Conservation (phyloP, 2,329 filamentous ascomycete genomes). For the Phyllosticta citribraziliensis region DNA sequence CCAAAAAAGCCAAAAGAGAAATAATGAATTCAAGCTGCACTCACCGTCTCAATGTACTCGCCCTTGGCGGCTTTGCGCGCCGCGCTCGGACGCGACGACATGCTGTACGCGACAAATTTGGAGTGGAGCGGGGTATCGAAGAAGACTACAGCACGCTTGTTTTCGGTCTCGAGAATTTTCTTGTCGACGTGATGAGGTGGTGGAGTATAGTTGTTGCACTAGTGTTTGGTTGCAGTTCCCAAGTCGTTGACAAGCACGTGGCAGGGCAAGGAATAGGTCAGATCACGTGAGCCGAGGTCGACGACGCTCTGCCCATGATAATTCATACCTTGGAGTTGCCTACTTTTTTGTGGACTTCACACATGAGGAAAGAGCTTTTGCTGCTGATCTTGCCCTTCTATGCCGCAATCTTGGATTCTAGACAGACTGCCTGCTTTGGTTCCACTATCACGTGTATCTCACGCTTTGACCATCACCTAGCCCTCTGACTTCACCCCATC, state of each 20-base stretch:
- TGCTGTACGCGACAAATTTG: neutral
- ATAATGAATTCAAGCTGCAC: conserved; percentile 17
- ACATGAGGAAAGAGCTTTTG: no score
- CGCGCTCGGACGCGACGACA: conserved; percentile 30
- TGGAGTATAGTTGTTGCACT: neutral
- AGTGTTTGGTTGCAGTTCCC: neutral
- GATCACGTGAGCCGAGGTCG: neutral
- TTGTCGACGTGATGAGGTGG: neutral
- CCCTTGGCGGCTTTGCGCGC: conserved; percentile 60
- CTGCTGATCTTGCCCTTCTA: no score
- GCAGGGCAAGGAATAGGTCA: neutral
- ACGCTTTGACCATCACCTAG: neutral
- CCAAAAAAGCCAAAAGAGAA: neutral
- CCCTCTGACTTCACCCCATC: neutral
- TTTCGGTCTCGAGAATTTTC: neutral
- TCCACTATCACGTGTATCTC: neutral
- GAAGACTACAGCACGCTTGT: no score
- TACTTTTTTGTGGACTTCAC: no score
- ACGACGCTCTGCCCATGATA: no score
- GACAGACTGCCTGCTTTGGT: no score
- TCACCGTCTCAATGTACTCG: conserved; percentile 94
- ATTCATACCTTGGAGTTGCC: no score
- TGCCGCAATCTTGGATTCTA: no score
- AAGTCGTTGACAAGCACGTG: neutral
- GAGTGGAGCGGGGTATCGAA: neutral